Conservation (phyloP, 306 rosid species). For the Cicer yamashitae region DNA sequence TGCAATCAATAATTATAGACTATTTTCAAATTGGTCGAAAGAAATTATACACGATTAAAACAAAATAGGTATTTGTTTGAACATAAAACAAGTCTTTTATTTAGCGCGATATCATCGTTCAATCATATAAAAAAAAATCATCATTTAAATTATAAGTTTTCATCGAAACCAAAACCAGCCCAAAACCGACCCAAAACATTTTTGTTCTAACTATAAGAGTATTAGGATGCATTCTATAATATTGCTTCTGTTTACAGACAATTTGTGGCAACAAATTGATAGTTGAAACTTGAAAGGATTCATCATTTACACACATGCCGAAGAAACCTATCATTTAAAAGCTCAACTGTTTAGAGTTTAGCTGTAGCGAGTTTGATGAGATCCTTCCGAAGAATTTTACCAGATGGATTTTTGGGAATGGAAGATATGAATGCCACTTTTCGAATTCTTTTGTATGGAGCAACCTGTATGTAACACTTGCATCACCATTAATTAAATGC, state of each 20-base stretch:
- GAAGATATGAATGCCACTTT: constrained; percentile 78
- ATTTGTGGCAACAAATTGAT: too few relatives aligned
- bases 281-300: background rate
- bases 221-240: background rate
- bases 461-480: constrained; percentile 59
- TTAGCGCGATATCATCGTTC: too few relatives aligned
- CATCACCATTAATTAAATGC: background rate
- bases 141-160: background rate
- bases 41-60: too few relatives aligned
- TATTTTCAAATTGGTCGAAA: too few relatives aligned
- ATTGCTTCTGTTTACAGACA: background rate
- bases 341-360: constrained; percentile 55
- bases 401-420: constrained; percentile 86
- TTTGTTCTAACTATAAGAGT: constrained; percentile 16
- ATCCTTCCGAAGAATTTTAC: constrained; percentile 97
- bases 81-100: too few relatives aligned
- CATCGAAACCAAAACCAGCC: background rate
- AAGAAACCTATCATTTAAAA: background rate
- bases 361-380: constrained; percentile 81
- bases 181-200: background rate
- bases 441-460: constrained; percentile 86
- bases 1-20: too few relatives aligned
- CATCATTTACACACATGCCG: background rate
- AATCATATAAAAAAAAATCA: background rate
- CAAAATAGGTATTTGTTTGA: too few relatives aligned